Percentiles rank a stretch among this genome's conserved stretches.
phyloP scores from a whole-genome alignment of 2,329 filamentous ascomycete species.

The Mycogone perniciosa region DNA sequence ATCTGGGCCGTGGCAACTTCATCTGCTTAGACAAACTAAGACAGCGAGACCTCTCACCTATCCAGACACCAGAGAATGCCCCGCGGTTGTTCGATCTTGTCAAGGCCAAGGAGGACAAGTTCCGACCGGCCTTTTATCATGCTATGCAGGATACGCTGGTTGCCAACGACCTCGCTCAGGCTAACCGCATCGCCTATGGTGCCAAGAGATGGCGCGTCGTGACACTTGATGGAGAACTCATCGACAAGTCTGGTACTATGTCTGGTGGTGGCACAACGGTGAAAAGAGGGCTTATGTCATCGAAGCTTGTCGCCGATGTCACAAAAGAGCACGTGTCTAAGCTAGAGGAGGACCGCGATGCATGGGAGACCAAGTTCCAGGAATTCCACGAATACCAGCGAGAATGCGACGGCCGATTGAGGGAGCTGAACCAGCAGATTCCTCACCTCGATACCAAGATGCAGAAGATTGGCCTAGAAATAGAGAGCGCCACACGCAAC shows the following conservation, averaged over 20 bases:
- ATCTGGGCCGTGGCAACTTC: conserved; percentile 92
- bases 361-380: conserved; percentile 74
- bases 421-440: conserved; percentile 68
- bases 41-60: conserved; percentile 66
- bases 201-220: conserved; percentile 93
- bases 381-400: conserved; percentile 80
- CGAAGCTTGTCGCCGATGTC: conserved; percentile 81
- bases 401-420: conserved; percentile 67
- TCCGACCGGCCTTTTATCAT: conserved; percentile 88
- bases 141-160: conserved; percentile 94
- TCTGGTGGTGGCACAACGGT: conserved; percentile 89
- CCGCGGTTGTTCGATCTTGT: conserved; percentile 91
- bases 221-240: conserved; percentile 88
- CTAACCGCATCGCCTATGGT: conserved; percentile 93
- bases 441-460: conserved; percentile 83
- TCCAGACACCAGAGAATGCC: conserved; percentile 86
- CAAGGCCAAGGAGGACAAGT: conserved; percentile 78
- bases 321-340: conserved; percentile 83
- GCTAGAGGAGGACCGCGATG: conserved; percentile 80
- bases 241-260: conserved; percentile 98
- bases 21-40: conserved; percentile 89
- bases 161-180: conserved; percentile 86
- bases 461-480: conserved; percentile 82
- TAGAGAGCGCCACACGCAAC: conserved; percentile 81
- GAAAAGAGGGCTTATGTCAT: conserved; percentile 92